Evolutionary conservation across 2,329 filamentous ascomycete species (phyloP), one percentile per base, ranked within the genome.

Genomic region (Aurifilum marmelostoma): DNA sequence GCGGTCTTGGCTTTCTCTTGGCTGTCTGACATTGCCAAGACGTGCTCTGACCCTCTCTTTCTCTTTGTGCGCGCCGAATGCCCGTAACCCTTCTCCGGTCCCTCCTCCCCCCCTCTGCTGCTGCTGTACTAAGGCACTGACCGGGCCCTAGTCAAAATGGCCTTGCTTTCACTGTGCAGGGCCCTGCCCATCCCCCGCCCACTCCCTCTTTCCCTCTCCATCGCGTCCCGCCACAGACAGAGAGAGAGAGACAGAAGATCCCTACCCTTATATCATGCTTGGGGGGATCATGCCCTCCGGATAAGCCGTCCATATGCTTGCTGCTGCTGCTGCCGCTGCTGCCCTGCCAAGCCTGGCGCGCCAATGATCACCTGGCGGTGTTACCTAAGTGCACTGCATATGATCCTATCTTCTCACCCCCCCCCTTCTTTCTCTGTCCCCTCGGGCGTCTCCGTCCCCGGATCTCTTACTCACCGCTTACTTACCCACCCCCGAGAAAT

Each of bases 1-100:
- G 64, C 29, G 27, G 64, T 58, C 64, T 66, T 66, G 64, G 64
- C 64, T 66, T 59, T 66, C 63, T 65, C 64, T 66, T 59, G 64
- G 52, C 52, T 66, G 64, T 58, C 64, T 56, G 52, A 39, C 63
- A 21, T 2, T 56, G 63, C 63, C 63, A 65, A 65, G 63, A 41
- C 50, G 24, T 65, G 47, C 21, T 21, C 43, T 39, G 47, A 14
- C 32, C 32, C 24, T 64, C 27, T 39, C 11, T 34, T 12, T 37
- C 18, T 47, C 18, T 47, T 21, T 47, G 7, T 39, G 37, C 50
- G 41, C 16, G 21, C 39, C 21, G 12, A 16, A 14, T 32, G 37
- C 37, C 37, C 4, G 37, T 39, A 12, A 12, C 9, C 29, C 21
- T 18, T 32, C 56, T 29, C 16, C 34, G 6, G 59, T 39, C 32